These are phyloP conservation scores for Mesotaenium endlicherianum DNA, from an alignment of 139 green algal genomes.

Conservation along the genomic window DNA sequence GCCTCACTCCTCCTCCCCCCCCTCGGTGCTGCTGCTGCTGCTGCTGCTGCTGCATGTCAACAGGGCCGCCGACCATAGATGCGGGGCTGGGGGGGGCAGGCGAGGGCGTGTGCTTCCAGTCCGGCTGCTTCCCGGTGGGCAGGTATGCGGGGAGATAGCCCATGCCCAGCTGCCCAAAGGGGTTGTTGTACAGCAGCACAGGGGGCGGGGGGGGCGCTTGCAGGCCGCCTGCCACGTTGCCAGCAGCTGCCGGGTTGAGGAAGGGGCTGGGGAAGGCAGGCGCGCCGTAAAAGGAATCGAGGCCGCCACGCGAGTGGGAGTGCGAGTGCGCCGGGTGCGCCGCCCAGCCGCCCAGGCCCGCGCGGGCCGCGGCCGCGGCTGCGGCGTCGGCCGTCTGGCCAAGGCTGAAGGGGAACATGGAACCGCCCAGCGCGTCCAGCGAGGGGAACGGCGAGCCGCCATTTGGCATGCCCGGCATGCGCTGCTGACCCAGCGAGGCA, in stretches of 20 bases:
- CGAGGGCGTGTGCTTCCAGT: slow-evolving; percentile 12
- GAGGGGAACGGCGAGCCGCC: background rate
- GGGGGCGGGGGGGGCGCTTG: background rate
- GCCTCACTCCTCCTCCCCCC: background rate
- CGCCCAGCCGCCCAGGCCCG: background rate
- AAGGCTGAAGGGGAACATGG: background rate
- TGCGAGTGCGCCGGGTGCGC: background rate
- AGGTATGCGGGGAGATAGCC: background rate
- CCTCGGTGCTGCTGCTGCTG: too few species aligned
- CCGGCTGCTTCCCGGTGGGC: slow-evolving; percentile 8
- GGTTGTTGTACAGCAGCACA: background rate
- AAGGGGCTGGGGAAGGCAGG: background rate
- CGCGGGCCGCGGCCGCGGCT: background rate
- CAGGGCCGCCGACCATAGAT: too few species aligned
- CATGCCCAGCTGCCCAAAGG: slow-evolving; percentile 9
- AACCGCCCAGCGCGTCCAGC: background rate
- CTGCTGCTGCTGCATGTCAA: too few species aligned
- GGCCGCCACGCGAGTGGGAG: too few species aligned
- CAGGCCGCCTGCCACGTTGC: background rate
- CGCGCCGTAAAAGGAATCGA: background rate
- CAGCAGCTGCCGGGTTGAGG: background rate
- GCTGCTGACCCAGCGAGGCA: background rate
- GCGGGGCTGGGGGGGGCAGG: background rate
- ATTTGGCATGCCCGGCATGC: background rate
- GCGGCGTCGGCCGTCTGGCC: background rate